Percentiles rank a stretch among this genome's conserved stretches.
These are phyloP conservation scores for Cantharellus anzutake DNA, from an alignment of 768 basidiomycete genomes.

Conservation along the genomic window DNA sequence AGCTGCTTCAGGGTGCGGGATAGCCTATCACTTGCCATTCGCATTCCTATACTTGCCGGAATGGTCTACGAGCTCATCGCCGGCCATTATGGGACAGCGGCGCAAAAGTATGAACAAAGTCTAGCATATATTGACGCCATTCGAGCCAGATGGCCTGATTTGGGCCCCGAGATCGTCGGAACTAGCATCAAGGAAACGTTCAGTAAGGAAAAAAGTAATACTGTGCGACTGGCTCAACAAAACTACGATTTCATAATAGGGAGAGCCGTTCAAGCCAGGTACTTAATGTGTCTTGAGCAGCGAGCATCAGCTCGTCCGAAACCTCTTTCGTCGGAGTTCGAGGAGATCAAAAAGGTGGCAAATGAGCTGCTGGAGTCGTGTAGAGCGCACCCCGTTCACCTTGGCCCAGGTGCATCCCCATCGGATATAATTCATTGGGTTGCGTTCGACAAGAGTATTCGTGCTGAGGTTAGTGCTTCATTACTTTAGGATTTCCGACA, in stretches of 20 bases:
- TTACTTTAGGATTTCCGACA: not conserved
- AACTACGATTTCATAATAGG: too few species aligned
- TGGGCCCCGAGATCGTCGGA: not conserved
- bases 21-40: not conserved
- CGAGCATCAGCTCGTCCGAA: too few species aligned
- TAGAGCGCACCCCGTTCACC: not conserved
- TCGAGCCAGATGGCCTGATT: not conserved
- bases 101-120: not conserved
- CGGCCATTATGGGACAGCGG: not conserved
- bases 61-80: not conserved
- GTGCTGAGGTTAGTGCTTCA: not conserved
- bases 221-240: too few species aligned
- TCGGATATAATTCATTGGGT: not conserved
- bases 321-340: not conserved
- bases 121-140: not conserved
- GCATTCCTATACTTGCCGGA: not conserved
- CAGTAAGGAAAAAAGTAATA: not conserved
- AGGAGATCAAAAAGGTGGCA: not conserved
- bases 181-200: not conserved
- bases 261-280: too few species aligned
- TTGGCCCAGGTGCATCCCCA: not conserved
- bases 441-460: not conserved
- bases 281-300: too few species aligned
- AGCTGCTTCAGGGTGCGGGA: not conserved
- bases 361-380: not conserved